These are phyloP conservation scores for Nosema muscidifuracis DNA, from an alignment of 371 early-diverging fungal genomes.

Conservation along the genomic window DNA sequence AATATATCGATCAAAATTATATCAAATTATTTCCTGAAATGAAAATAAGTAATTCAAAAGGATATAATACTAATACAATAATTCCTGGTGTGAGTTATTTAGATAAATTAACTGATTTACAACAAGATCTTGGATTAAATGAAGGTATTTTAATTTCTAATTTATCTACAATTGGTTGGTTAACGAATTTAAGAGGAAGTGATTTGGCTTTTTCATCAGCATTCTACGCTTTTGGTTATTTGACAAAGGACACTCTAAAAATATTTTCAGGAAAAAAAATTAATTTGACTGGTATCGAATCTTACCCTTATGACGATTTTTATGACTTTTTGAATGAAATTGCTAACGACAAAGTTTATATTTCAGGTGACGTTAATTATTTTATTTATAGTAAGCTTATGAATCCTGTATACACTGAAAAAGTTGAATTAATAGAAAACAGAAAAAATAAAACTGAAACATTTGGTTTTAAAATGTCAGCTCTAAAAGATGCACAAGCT, in stretches of 20 bases:
- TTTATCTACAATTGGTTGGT: conserved; percentile 66
- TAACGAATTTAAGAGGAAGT: conserved; percentile 88
- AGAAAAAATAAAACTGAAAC: conserved; percentile 78
- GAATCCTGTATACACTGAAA: conserved; percentile 23
- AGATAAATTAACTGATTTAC: conserved; percentile 33
- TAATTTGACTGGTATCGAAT: conserved; percentile 59
- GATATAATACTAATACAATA: conserved; percentile 75
- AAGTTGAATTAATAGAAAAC: conserved; percentile 8
- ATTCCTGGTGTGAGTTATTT: conserved; percentile 69
- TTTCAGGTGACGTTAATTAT: conserved; percentile 66
- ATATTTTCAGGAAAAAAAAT: conserved; percentile 75
- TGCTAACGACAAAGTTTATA: not conserved
- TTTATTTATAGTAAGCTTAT: conserved; percentile 3
- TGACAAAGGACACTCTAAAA: conserved; percentile 67
- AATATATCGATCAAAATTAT: conserved; percentile 7
- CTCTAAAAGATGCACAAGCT: conserved; percentile 82
- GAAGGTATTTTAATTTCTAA: conserved; percentile 52
- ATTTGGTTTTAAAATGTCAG: conserved; percentile 80
- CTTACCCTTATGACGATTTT: conserved; percentile 50
- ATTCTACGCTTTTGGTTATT: conserved; percentile 79
- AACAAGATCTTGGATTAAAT: not conserved
- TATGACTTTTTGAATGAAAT: conserved; percentile 13
- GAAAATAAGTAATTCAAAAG: conserved; percentile 63
- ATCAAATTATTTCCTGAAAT: not conserved
- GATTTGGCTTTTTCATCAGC: conserved; percentile 92